Evolutionary conservation across 2,329 filamentous ascomycete species (phyloP).

Genomic region (Epichloe scottii): DNA sequence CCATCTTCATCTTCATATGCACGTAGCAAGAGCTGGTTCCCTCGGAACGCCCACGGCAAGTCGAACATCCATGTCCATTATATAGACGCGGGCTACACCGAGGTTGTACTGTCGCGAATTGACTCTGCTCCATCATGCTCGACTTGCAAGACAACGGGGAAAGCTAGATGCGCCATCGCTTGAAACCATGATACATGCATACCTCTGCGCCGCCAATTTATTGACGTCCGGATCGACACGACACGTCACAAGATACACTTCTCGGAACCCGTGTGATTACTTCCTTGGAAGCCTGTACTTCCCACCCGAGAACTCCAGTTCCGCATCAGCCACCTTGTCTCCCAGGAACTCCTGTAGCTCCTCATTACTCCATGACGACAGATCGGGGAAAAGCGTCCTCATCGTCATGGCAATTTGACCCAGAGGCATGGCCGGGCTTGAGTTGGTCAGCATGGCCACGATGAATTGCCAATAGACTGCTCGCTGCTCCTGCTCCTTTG

Average conservation of each 20-base stretch:
- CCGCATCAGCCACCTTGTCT: slow-evolving; percentile 61
- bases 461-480: slow-evolving; percentile 84
- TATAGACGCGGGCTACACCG: no score
- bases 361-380: slow-evolving; percentile 81
- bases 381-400: slow-evolving; percentile 78
- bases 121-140: no score
- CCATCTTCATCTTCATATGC: no score
- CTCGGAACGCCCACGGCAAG: no score
- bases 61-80: no score
- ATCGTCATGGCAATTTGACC: slow-evolving; percentile 85
- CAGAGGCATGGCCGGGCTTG: slow-evolving; percentile 66
- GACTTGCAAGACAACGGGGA: no score
- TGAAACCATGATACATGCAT: no score
- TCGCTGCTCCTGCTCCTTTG: slow-evolving; percentile 48
- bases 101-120: no score
- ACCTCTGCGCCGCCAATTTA: no score
- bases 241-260: background rate
- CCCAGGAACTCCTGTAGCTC: slow-evolving; percentile 71
- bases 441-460: slow-evolving; percentile 88
- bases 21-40: no score
- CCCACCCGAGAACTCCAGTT: slow-evolving; percentile 56
- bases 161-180: no score
- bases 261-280: slow-evolving; percentile 18
- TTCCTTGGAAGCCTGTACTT: slow-evolving; percentile 57
- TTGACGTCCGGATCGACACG: no score